Evolutionary conservation across 78 protist species (phyloP), one percentile per base, ranked within the genome.

Genomic region (Chrysochromulina tobinii): DNA sequence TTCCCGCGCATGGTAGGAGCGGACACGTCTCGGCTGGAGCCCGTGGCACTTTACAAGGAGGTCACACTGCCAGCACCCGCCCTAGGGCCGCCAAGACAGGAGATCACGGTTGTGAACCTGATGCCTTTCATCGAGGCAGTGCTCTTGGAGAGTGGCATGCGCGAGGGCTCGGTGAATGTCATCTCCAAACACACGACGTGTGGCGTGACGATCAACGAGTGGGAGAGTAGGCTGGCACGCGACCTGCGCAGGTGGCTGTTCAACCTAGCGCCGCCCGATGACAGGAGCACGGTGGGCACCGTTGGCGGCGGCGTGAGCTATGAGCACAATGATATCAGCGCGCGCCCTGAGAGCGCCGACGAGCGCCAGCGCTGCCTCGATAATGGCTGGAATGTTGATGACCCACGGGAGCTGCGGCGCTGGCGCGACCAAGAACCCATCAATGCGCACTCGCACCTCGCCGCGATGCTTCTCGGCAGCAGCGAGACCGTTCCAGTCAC

Each of bases 141-240:
- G 50, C 0, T 88, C 23, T 20, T 11, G 25, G 54, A 21, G 2
- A 11, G n/a, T 3, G 86, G 86, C n/a, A 27, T 89, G 11, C 58
- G 50, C 55, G 73, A 72, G 0, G 91, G 91, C 3, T 25, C 64
- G n/a, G 87, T 73, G 54, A 73, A 55, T 1, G n/a, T 89, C 25
- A 20, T 89, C 55, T 89, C 91, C 27, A 85, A 73, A n/a, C 91
- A 89, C 73, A 89, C 91, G 50, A 89, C 91, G 55, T 73, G 87
- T 0, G 91, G 87, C 18, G 27, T 89, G 25, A 89, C 72, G 87
- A 89, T 89, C 73, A 89, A 89, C 58, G 91, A 89, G 91, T 57
- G 3, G 25, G 91, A 89, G 57, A 57, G 73, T 0, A 85, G 91
- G 11, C 91, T 89, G 14, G 68, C 59, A 0, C n/a, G 54, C n/a